Evolutionary conservation across 192 early-diverging fungal genomes (phyloP).

Genomic region (Backusella westeae): DNA sequence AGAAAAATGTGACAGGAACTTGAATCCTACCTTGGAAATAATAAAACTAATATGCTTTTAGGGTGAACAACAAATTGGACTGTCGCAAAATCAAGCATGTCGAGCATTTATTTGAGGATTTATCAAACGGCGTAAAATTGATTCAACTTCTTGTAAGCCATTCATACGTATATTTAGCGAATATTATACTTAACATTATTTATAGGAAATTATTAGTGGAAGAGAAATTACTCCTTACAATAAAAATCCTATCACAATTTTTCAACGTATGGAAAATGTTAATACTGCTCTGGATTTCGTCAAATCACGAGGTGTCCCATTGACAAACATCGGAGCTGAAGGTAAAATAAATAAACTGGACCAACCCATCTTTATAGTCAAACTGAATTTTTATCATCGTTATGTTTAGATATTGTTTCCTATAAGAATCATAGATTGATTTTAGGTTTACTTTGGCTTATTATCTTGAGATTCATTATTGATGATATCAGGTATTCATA

Average conservation of each 20-base stretch:
- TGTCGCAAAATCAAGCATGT: conserved; percentile 46
- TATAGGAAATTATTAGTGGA: conserved; percentile 92
- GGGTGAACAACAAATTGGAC: conserved; percentile 79
- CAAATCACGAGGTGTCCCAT: conserved; percentile 73
- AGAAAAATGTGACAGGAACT: not conserved
- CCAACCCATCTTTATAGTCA: no score
- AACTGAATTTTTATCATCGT: not conserved
- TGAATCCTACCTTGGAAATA: not conserved
- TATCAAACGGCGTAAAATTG: conserved; percentile 54
- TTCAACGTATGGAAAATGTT: conserved; percentile 95
- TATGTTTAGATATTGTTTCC: conserved; percentile 75
- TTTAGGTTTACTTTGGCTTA: conserved; percentile 95
- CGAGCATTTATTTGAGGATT: conserved; percentile 35
- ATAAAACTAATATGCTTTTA: conserved; percentile 11
- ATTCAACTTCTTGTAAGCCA: conserved; percentile 56
- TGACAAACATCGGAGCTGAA: conserved; percentile 97
- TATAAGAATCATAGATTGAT: conserved; percentile 90
- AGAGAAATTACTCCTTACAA: conserved; percentile 84
- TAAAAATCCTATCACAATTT: conserved; percentile 83
- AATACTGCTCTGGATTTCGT: conserved; percentile 95
- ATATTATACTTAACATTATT: conserved; percentile 12
- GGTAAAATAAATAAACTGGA: conserved; percentile 37
- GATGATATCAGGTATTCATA: conserved; percentile 75
- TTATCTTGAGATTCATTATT: conserved; percentile 97
- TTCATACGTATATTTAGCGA: not conserved